Evolutionary conservation across 495 filamentous ascomycete genomes (phyloP), one percentile per base, ranked within the genome.

Genomic region (Immersiella caudata): DNA sequence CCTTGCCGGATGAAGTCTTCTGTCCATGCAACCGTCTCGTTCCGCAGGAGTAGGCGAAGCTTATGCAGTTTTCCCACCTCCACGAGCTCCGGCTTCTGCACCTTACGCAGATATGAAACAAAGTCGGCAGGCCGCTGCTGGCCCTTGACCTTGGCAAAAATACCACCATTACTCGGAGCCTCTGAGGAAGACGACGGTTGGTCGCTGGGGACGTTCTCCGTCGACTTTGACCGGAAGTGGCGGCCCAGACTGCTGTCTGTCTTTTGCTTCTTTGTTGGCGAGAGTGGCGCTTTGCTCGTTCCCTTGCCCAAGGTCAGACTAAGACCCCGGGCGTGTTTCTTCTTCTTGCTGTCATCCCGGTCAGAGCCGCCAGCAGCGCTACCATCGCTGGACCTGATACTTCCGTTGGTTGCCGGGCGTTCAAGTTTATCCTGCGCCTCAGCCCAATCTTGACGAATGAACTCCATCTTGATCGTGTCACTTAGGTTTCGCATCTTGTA

Each of bases 41-140:
- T 97, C 8, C 95, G 90, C 36, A 98, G 83, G 12, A 98, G 82
- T 56, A 97, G 83, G 6, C 94, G 89, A 22, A 99, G 85, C 77
- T 99, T 99, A 76, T 99, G 96, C 12, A 99, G 77, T 68, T 91
- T 92, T 11, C 93, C 93, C n/a, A 97, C 91, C 73, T 98, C 94
- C 2, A 97, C 87, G 62, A 87, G 80, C 73, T 96, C 86, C 0
- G 93, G 93, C 75, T 91, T 87, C 67, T 87, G 88, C 40, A 91
- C 88, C 76, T 91, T 91, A 65, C 85, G 82, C 70, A 97, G 74
- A 75, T 96, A 96, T 16, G 83, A 78, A 35, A 97, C 90, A 76
- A 93, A 97, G 69, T 97, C 93, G 22, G 87, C 86, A 5, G 93
- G 91, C 11, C 85, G 78, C 57, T 81, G 79, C 76, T 81, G 82